Evolutionary conservation across 2,329 filamentous ascomycete genomes (phyloP).

Genomic region (Colletotrichum theobromicola): DNA sequence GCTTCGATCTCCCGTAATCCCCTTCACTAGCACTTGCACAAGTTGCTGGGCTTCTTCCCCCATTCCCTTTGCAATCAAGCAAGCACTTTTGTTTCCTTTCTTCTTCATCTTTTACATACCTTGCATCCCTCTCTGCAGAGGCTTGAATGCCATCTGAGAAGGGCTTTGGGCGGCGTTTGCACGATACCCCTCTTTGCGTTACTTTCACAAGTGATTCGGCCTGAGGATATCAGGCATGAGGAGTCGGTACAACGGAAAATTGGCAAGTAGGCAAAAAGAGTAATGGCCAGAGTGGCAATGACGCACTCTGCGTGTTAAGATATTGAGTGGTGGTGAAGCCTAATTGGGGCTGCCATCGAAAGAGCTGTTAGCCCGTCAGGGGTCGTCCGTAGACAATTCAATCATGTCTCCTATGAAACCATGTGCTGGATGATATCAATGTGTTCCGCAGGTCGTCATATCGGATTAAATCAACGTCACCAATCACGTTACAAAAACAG

Average conservation of each 20-base stretch:
- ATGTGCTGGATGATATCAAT: background rate
- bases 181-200: conserved; percentile 21
- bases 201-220: conserved; percentile 18
- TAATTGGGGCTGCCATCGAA: background rate
- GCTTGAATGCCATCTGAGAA: background rate
- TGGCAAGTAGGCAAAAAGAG: conserved; percentile 18
- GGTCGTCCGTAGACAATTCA: conserved; percentile 1
- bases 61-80: background rate
- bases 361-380: background rate
- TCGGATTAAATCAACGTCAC: background rate
- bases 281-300: background rate
- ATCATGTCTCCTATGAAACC: background rate
- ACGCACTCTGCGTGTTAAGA: background rate
- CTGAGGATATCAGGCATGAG: conserved; percentile 9
- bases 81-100: background rate
- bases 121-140: background rate
- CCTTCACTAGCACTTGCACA: background rate
- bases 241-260: conserved; percentile 15
- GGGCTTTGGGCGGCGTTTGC: conserved; percentile 10
- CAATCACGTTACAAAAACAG: background rate
- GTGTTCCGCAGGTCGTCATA: background rate
- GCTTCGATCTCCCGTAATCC: background rate
- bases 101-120: conserved; percentile 17
- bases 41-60: background rate
- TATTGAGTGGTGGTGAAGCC: background rate